A percentile compares a stretch with the other conserved stretches of the same genome.
Evolutionary conservation across 2,329 filamentous ascomycete genomes (phyloP).

Genomic region (Macrophomina phaseolina): DNA sequence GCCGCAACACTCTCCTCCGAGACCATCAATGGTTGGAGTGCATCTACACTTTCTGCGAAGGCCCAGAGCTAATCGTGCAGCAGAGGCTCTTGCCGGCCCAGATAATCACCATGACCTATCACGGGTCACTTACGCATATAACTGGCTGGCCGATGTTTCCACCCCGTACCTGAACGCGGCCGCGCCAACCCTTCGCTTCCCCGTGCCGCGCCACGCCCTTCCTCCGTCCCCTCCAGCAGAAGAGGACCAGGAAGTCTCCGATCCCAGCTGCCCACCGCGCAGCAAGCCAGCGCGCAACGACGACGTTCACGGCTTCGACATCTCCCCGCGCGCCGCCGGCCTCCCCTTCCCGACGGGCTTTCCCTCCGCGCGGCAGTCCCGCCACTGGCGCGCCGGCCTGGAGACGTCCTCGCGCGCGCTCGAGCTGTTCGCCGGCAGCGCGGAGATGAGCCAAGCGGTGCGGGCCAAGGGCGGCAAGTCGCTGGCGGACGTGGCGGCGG

Average conservation of each 20-base stretch:
- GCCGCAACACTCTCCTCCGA: not conserved
- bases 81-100: not conserved
- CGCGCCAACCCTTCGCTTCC: not conserved
- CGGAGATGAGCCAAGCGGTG: not conserved
- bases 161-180: not conserved
- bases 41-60: not conserved
- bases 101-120: not conserved
- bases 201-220: not conserved
- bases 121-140: not conserved
- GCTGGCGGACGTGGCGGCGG: not conserved
- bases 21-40: not conserved
- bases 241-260: not conserved
- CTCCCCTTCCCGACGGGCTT: not conserved
- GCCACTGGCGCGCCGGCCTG: not conserved
- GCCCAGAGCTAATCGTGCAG: not conserved
- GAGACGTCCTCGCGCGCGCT: not conserved
- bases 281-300: not conserved
- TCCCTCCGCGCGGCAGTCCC: not conserved
- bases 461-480: not conserved
- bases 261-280: not conserved
- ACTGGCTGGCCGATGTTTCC: not conserved
- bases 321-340: not conserved
- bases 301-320: not conserved
- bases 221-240: not conserved
- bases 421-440: not conserved